These are phyloP conservation scores for Colletotrichum salicis DNA, from an alignment of 2,329 filamentous ascomycete species.

Conservation along the genomic window DNA sequence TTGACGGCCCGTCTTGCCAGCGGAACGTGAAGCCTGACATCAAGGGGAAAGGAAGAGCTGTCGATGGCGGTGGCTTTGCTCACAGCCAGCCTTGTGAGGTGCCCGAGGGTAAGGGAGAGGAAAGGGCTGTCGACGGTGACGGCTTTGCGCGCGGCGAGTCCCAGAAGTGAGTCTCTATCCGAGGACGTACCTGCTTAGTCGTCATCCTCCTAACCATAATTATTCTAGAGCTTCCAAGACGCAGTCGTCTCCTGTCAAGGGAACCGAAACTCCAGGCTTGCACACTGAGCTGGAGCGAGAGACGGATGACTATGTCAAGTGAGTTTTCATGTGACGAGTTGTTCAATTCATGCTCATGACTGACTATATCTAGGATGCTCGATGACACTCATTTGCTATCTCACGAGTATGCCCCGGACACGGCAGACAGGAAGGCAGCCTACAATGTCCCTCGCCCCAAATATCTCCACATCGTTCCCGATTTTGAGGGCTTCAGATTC, in stretches of 20 bases:
- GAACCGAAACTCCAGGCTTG: not conserved
- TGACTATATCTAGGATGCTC: conserved; percentile 22
- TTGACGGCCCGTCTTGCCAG: not conserved
- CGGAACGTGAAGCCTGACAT: not conserved
- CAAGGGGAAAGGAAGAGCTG: not conserved
- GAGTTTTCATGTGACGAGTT: not conserved
- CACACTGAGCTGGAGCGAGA: not conserved
- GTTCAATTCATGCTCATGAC: not conserved
- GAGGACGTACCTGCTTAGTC: not conserved
- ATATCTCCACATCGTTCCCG: conserved; percentile 31
- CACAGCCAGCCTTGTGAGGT: no score
- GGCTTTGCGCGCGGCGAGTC: not conserved
- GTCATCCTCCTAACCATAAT: not conserved
- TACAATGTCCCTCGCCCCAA: conserved; percentile 35
- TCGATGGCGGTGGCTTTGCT: not conserved
- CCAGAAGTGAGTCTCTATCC: not conserved
- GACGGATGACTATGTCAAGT: conserved; percentile 14
- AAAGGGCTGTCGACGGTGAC: not conserved
- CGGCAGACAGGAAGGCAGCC: conserved; percentile 13
- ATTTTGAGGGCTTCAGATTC: conserved; percentile 22
- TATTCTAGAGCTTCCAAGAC: not conserved
- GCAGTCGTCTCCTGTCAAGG: not conserved
- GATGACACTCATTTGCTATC: conserved; percentile 15
- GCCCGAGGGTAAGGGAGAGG: not conserved
- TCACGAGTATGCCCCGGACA: conserved; percentile 24